Percentiles rank a stretch among this genome's conserved stretches.
Conservation (phyloP, 176 grass and related monocot genomes). For the Hordeum marinum region DNA sequence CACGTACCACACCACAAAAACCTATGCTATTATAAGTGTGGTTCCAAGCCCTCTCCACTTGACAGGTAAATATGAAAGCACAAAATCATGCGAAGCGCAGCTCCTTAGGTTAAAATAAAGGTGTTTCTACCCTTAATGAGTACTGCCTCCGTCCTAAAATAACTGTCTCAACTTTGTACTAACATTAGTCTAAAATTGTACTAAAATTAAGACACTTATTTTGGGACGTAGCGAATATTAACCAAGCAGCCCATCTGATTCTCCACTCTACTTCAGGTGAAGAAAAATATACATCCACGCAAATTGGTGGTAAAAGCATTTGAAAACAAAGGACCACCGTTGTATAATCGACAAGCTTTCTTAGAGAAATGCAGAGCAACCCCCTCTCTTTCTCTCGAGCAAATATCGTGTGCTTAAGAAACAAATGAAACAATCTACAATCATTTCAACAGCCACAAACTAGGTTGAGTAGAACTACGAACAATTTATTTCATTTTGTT, state of each 20-base stretch:
- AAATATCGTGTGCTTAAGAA: not conserved
- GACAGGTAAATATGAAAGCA: not conserved
- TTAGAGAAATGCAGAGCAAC: not conserved
- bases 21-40: not conserved
- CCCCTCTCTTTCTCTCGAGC: not conserved
- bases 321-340: not conserved
- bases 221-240: not conserved
- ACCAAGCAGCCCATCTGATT: not conserved
- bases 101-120: not conserved
- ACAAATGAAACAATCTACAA: not conserved
- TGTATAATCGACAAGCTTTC: not conserved
- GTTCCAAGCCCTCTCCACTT: not conserved
- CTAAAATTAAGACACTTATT: too few relatives aligned
- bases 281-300: not conserved
- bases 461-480: not conserved
- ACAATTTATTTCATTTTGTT: not conserved
- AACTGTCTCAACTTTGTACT: too few relatives aligned
- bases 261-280: not conserved
- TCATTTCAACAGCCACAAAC: slow-evolving; percentile 5
- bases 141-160: not conserved
- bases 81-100: not conserved
- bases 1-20: not conserved
- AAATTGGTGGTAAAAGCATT: not conserved
- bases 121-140: not conserved
- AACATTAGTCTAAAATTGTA: too few relatives aligned